Evolutionary conservation across 768 basidiomycete species (phyloP).

Genomic region (Boletus vermiculosoides): DNA sequence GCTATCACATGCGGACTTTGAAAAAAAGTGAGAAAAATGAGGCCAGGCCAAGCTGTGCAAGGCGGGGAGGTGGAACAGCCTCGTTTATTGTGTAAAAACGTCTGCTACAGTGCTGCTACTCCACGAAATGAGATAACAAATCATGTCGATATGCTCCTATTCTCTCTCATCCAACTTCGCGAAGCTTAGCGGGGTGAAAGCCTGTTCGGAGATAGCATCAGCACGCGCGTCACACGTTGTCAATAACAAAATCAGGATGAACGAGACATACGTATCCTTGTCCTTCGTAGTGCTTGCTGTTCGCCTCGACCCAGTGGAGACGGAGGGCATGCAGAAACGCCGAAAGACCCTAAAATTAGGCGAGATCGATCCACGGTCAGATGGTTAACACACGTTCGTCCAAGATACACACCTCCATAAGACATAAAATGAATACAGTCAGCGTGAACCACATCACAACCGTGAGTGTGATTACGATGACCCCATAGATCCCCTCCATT

Average conservation of each 20-base stretch:
- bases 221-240: slow-evolving; percentile 27
- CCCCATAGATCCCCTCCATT: slow-evolving; percentile 63
- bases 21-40: slow-evolving; percentile 15
- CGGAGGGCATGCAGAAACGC: slow-evolving; percentile 96
- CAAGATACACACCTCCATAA: slow-evolving; percentile 81
- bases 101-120: slow-evolving; percentile 19
- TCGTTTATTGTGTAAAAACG: slow-evolving; percentile 12
- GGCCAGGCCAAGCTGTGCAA: background rate
- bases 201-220: slow-evolving; percentile 36
- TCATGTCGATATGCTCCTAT: slow-evolving; percentile 18
- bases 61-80: slow-evolving; percentile 11
- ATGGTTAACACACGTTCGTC: slow-evolving; percentile 18
- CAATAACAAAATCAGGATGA: slow-evolving; percentile 12
- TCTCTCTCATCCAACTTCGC: slow-evolving; percentile 42
- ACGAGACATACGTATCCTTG: slow-evolving; percentile 74
- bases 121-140: slow-evolving; percentile 15
- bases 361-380: slow-evolving; percentile 7
- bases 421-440: slow-evolving; percentile 78
- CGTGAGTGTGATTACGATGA: slow-evolving; percentile 48
- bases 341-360: slow-evolving; percentile 70
- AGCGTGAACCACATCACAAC: slow-evolving; percentile 73
- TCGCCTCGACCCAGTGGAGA: slow-evolving; percentile 97
- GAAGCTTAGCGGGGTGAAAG: slow-evolving; percentile 49
- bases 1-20: slow-evolving; percentile 29
- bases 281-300: slow-evolving; percentile 94